Evolutionary conservation across 2,329 filamentous ascomycete species (phyloP).

Genomic region (Diaporthe sp.): DNA sequence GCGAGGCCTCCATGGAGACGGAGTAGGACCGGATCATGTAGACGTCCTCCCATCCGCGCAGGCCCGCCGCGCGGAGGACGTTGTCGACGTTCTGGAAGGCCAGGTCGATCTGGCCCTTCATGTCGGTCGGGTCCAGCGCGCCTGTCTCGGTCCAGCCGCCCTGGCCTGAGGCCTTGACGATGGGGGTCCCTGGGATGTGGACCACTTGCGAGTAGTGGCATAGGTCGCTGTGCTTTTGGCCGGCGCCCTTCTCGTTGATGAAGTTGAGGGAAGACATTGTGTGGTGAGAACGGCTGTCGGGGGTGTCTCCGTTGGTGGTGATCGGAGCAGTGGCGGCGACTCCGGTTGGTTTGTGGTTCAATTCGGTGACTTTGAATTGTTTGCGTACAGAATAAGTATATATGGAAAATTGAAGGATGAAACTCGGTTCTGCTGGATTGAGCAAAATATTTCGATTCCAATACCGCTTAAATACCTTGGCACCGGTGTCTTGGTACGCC

Average conservation of each 20-base stretch:
- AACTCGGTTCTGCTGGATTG: neutral
- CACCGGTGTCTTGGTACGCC: neutral
- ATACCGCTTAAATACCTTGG: neutral
- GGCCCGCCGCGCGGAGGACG: neutral
- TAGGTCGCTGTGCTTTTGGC: conserved; percentile 8
- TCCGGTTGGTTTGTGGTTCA: neutral
- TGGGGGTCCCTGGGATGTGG: neutral
- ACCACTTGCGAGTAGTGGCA: conserved; percentile 5
- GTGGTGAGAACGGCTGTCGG: neutral
- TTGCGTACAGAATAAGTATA: neutral
- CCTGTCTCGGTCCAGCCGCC: conserved; percentile 5
- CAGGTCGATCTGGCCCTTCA: conserved; percentile 12
- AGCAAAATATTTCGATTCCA: neutral
- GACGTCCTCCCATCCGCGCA: conserved; percentile 16
- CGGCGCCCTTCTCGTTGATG: conserved; percentile 4
- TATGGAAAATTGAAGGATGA: neutral
- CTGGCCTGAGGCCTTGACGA: conserved; percentile 13
- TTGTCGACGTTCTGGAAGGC: conserved; percentile 21
- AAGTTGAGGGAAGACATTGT: conserved; percentile 7
- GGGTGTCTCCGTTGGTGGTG: neutral
- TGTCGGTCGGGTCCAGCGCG: neutral
- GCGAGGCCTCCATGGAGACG: neutral
- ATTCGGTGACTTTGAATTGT: neutral
- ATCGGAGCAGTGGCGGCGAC: neutral
- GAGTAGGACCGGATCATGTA: conserved; percentile 5